A percentile compares a stretch with the other conserved stretches of the same genome.
Evolutionary conservation across 805 yeast genomes (phyloP).

Genomic region (Kodamaea neixiangensis): DNA sequence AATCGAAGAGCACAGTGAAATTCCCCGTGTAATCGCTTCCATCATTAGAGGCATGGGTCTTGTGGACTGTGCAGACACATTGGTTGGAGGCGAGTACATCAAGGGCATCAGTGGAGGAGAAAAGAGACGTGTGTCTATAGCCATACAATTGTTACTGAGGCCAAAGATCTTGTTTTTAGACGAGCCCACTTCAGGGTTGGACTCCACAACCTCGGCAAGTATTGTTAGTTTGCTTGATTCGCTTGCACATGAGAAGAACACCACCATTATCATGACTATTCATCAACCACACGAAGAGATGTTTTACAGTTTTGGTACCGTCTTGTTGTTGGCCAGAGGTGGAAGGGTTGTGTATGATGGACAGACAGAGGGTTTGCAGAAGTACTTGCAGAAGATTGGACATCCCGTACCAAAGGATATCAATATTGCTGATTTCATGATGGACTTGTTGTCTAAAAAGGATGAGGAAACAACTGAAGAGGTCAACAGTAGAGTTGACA

Average conservation of each 20-base stretch:
- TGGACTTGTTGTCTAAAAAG: slow-evolving; percentile 16
- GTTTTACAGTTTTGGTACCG: slow-evolving; percentile 20
- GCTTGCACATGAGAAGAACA: slow-evolving; percentile 20
- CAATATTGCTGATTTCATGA: slow-evolving; percentile 23
- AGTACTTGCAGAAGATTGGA: slow-evolving; percentile 16
- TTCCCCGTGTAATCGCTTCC: slow-evolving; percentile 19
- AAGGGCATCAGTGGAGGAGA: slow-evolving; percentile 33
- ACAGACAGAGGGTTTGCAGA: slow-evolving; percentile 9
- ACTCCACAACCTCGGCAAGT: slow-evolving; percentile 25
- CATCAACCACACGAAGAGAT: slow-evolving; percentile 30
- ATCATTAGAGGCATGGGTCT: slow-evolving; percentile 24
- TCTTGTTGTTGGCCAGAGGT: slow-evolving; percentile 26
- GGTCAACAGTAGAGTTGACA: slow-evolving; percentile 23
- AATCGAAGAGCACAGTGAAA: slow-evolving; percentile 16
- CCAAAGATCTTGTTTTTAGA: slow-evolving; percentile 29
- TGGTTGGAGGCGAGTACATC: slow-evolving; percentile 22
- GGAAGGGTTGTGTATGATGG: slow-evolving; percentile 27
- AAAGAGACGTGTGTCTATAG: slow-evolving; percentile 29
- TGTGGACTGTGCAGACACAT: slow-evolving; percentile 29
- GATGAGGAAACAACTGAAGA: slow-evolving; percentile 27
- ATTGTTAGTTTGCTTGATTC: slow-evolving; percentile 20
- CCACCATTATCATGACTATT: slow-evolving; percentile 26
- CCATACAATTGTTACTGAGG: slow-evolving; percentile 27
- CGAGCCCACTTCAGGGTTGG: slow-evolving; percentile 32
- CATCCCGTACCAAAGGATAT: slow-evolving; percentile 12